Evolutionary conservation across 2,329 filamentous ascomycete genomes (phyloP), one percentile per base, ranked within the genome.

Genomic region (Emmonsia crescens): DNA sequence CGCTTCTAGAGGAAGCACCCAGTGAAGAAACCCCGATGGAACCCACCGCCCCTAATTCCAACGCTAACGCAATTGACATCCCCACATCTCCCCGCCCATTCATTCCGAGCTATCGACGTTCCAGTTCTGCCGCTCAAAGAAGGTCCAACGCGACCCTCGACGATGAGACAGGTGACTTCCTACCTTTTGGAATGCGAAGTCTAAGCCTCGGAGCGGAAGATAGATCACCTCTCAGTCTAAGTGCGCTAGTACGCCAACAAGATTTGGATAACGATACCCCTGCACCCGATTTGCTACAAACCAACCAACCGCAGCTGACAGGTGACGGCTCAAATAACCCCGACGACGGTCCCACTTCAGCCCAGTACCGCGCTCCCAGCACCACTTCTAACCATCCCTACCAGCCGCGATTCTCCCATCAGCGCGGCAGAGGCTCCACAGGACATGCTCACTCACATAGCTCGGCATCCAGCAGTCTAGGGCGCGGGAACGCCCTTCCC

Each of bases 61-160:
- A 73, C 21, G 75, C 74, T 33, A 75, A 70, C 52, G 77, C 78
- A 3, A 80, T 80, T 56, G 76, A 79, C 57, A 80, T 80, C 24
- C 79, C 79, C 5, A 79, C 72, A 12, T 80, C 78, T 27, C 78
- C 78, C 0, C 72, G 73, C n/a, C 68, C 72, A 1, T 78, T 76
- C 54, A 68, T 72, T 48, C 70, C 75, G 6, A 67, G 67, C 36
- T 79, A 76, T 60, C 75, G 77, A 42, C 74, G 77, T 55, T 77
- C 78, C 38, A 79, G 76, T 65, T 79, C 77, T 52, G 76, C 70
- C 42, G 76, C 76, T 44, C 75, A 77, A 57, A 69, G 68, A 51
- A 70, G 73, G 49, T 70, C 72, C 40, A 68, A 64, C 8, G 57
- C 69, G 21, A 67, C 68, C 2, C 63, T 71, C 19, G 70, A 74